A percentile compares a stretch with the other conserved stretches of the same genome.
Conservation (phyloP, 495 filamentous ascomycete species). For the Trichoderma virens region DNA sequence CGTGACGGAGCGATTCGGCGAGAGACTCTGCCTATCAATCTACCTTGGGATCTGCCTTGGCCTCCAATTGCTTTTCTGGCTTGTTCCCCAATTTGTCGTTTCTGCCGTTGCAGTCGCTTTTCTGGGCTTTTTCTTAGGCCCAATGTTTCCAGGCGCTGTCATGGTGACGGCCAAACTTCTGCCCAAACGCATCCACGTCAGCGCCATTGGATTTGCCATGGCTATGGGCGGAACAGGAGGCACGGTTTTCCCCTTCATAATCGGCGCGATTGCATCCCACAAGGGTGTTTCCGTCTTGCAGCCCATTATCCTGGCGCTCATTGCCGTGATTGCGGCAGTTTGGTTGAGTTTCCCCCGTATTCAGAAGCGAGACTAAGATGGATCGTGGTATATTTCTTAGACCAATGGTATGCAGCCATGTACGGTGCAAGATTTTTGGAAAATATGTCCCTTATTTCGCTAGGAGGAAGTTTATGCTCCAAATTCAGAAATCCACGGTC, state of each 20-base stretch:
- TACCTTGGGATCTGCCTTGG: constrained; percentile 56
- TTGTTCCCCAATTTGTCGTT: constrained; percentile 67
- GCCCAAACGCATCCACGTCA: constrained; percentile 69
- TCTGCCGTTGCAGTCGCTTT: constrained; percentile 66
- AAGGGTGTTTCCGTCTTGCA: constrained; percentile 73
- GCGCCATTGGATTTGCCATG: constrained; percentile 73
- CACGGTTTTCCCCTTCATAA: constrained; percentile 73
- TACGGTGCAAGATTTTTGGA: no score
- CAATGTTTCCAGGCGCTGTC: constrained; percentile 72
- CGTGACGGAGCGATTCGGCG: constrained; percentile 61
- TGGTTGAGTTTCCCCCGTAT: constrained; percentile 37
- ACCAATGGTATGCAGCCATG: no score
- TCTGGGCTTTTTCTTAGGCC: constrained; percentile 73
- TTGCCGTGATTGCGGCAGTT: constrained; percentile 49
- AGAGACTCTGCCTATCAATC: constrained; percentile 53
- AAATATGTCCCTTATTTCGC: no score
- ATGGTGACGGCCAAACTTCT: constrained; percentile 76
- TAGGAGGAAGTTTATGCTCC: no score
- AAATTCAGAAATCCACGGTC: no score
- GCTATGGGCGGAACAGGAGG: constrained; percentile 76
- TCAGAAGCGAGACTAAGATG: constrained; percentile 13
- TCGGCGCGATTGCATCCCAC: constrained; percentile 75
- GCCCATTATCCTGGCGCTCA: constrained; percentile 63
- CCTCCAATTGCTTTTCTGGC: constrained; percentile 75
- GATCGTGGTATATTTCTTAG: not conserved